Percentiles rank a stretch among this genome's conserved stretches.
phyloP scores from a whole-genome alignment of 2,329 filamentous ascomycete genomes.

The Beauveria varroae region DNA sequence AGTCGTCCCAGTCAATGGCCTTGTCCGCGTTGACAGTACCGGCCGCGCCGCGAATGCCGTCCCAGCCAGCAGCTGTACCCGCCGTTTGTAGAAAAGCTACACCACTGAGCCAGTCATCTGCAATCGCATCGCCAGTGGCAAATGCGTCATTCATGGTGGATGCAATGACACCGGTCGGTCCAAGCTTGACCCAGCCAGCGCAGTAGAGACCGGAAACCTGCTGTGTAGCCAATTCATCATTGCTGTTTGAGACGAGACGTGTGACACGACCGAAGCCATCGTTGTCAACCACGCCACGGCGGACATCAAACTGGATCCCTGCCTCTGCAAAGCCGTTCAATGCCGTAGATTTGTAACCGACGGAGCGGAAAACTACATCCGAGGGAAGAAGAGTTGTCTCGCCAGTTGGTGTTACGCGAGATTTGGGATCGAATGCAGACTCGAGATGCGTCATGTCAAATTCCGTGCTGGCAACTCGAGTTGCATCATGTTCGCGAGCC shows the following conservation, averaged over 20 bases:
- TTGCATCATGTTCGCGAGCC: conserved; percentile 35
- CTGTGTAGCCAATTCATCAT: conserved; percentile 28
- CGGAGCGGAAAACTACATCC: conserved; percentile 78
- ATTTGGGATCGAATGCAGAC: conserved; percentile 45
- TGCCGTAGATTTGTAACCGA: conserved; percentile 81
- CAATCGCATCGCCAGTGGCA: conserved; percentile 74
- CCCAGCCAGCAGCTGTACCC: conserved; percentile 55
- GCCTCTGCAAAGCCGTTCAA: conserved; percentile 67
- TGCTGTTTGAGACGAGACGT: conserved; percentile 26
- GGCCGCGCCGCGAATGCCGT: conserved; percentile 59
- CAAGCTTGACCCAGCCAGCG: conserved; percentile 92
- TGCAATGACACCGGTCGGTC: conserved; percentile 91
- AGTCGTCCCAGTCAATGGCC: conserved; percentile 75
- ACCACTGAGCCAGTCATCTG: conserved; percentile 59
- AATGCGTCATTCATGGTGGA: conserved; percentile 96
- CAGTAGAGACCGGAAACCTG: conserved; percentile 71
- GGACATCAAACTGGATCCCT: conserved; percentile 69
- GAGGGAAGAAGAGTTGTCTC: conserved; percentile 51
- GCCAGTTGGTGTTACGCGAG: conserved; percentile 41
- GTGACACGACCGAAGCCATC: conserved; percentile 69
- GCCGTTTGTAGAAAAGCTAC: conserved; percentile 29
- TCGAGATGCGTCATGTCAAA: conserved; percentile 57
- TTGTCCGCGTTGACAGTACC: conserved; percentile 43
- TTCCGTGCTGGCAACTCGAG: conserved; percentile 53
- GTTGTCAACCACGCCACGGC: conserved; percentile 71